Evolutionary conservation across 345 rosid species (phyloP).

Genomic region (Streptanthus diversifolius): DNA sequence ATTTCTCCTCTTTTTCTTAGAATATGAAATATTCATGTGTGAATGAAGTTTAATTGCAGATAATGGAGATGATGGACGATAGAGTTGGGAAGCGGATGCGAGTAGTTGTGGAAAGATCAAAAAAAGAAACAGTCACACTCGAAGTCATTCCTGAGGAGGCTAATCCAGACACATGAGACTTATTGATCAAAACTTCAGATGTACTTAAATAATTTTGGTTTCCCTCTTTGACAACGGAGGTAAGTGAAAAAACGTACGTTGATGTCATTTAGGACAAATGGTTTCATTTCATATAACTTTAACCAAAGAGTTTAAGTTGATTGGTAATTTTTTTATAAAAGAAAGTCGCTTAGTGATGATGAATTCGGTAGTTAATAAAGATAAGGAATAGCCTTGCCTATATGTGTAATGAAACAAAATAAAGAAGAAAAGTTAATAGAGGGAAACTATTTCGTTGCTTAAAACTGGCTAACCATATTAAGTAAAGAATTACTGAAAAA

Average conservation of each 20-base stretch:
- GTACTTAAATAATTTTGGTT: neutral
- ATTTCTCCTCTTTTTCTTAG: neutral
- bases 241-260: neutral
- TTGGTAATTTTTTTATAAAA: neutral
- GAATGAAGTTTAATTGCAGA: conserved; percentile 38
- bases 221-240: neutral
- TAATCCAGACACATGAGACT: conserved; percentile 48
- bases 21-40: neutral
- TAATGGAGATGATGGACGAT: conserved; percentile 66
- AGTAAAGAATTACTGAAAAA: neutral
- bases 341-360: neutral
- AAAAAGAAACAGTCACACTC: conserved; percentile 37
- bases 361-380: neutral
- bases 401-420: neutral
- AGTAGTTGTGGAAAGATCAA: conserved; percentile 63
- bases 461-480: no score
- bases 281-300: neutral
- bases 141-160: conserved; percentile 79
- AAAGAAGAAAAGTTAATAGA: neutral
- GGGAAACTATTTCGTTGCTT: no score
- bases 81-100: conserved; percentile 52
- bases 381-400: neutral
- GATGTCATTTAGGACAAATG: neutral
- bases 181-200: neutral
- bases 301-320: neutral